Base-by-base conservation (phyloP, 495 filamentous ascomycete genomes). In the Tuber umbilicatum region DNA sequence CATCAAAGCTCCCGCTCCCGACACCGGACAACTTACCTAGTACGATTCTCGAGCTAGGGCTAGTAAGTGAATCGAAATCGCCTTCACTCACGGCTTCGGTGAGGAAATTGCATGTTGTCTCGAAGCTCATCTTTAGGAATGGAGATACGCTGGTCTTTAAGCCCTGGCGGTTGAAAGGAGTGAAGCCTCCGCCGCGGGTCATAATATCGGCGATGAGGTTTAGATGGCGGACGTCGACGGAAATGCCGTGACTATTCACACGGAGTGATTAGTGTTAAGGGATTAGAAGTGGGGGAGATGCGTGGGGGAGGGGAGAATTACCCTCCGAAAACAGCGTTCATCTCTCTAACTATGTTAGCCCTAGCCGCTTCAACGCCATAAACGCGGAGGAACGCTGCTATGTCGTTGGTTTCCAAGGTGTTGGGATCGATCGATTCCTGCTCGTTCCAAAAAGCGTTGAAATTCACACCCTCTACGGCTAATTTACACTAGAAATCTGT, bases 61-160 rank as follows among this genome's bases (percentile, higher is more conserved):
- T 92, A 74, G 87, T 90, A 72, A 99, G 87, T 81, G 92, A 91
- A 84, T 99, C 95, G 86, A 89, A 91, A 83, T 97, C 95, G 71
- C 91, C 89, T 79, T 97, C 93, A 64, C 94, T 83, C 27, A 97
- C 93, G 39, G 94, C 94, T 78, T 97, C 94, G 83, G 90, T 92
- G 83, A 98, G 86, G 85, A 97, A 97, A 2, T 91, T 91, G 45
- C 97, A 88, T 35, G 95, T 98, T 9, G 95, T 98, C 87, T 99
- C 94, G 86, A 97, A 98, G 83, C 92, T 96, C 93, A 97, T 97
- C 87, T 97, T 97, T 84, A 94, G 91, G 76, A 98, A 93, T 1
- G 95, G 94, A 71, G 91, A 94, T 23, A 92, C 89, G 80, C 90
- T 91, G 74, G 91, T 88, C 82, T 90, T 91, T 72, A 98, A 83